These are phyloP conservation scores for Nakazawaea ambrosiae DNA, from an alignment of 805 yeast species.

Conservation along the genomic window DNA sequence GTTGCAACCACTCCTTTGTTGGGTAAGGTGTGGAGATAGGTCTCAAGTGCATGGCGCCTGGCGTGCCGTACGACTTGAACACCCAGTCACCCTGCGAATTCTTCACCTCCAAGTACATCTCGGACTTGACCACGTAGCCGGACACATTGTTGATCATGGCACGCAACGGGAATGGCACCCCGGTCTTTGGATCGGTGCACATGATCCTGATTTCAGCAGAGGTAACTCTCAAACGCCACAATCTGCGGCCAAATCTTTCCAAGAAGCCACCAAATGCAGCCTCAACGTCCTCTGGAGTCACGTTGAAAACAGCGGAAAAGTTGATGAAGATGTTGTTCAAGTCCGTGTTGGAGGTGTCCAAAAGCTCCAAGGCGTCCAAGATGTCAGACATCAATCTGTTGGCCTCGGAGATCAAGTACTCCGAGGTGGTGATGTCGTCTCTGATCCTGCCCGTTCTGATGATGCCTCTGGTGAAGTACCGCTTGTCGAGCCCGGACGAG, in stretches of 20 bases:
- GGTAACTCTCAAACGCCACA: constrained; percentile 94
- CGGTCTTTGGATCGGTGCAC: constrained; percentile 83
- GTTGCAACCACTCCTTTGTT: constrained; percentile 96
- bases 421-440: constrained; percentile 88
- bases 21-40: constrained; percentile 95
- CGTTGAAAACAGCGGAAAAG: constrained; percentile 92
- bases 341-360: constrained; percentile 92
- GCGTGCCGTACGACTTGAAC: constrained; percentile 88
- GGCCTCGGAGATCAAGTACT: constrained; percentile 92
- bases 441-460: constrained; percentile 93
- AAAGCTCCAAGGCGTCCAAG: constrained; percentile 88
- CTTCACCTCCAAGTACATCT: constrained; percentile 89
- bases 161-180: constrained; percentile 90
- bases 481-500: constrained; percentile 79
- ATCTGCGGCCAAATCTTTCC: constrained; percentile 94
- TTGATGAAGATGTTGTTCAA: constrained; percentile 95
- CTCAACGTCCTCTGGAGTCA: constrained; percentile 92
- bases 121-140: constrained; percentile 95
- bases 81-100: constrained; percentile 94
- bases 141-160: constrained; percentile 95
- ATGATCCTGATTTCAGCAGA: constrained; percentile 97
- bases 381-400: constrained; percentile 94
- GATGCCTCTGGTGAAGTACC: constrained; percentile 96
- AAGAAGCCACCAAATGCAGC: constrained; percentile 96
- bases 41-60: constrained; percentile 97